A percentile compares a stretch with the other conserved stretches of the same genome.
Evolutionary conservation across 106 monocot species (phyloP).

Genomic region (Dendrobium chrysotoxum): DNA sequence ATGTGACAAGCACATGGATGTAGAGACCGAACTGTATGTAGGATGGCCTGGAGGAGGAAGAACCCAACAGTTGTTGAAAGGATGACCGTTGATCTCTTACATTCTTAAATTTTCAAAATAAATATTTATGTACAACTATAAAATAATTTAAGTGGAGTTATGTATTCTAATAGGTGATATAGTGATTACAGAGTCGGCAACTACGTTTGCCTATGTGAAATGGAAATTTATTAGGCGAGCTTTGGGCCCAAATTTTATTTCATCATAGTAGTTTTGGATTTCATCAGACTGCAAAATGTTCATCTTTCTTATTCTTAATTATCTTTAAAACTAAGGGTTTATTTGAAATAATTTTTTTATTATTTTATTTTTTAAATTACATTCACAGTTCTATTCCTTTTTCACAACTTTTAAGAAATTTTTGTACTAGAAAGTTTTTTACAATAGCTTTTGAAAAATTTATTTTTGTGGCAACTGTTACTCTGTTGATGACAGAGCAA

Average conservation of each 20-base stretch:
- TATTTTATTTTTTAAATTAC: too few species aligned
- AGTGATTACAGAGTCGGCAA: not conserved
- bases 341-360: too few species aligned
- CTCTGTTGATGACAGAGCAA: too few species aligned
- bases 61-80: constrained; percentile 6
- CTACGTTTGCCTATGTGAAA: not conserved
- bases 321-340: too few species aligned
- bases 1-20: constrained; percentile 14
- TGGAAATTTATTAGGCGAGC: not conserved
- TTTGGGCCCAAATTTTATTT: not conserved
- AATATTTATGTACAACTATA: not conserved
- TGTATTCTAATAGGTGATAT: not conserved
- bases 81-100: not conserved
- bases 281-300: too few species aligned
- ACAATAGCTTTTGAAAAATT: too few species aligned
- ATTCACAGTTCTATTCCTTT: too few species aligned
- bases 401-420: too few species aligned
- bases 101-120: not conserved
- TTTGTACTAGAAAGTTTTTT: too few species aligned
- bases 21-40: constrained; percentile 50
- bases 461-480: too few species aligned
- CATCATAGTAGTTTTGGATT: too few species aligned
- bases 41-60: constrained; percentile 28
- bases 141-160: not conserved
- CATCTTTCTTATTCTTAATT: too few species aligned